Percentiles rank a stretch among this genome's conserved stretches.
phyloP scores from a whole-genome alignment of 352 stramenopile genomes.

The Phytophthora pistaciae region DNA sequence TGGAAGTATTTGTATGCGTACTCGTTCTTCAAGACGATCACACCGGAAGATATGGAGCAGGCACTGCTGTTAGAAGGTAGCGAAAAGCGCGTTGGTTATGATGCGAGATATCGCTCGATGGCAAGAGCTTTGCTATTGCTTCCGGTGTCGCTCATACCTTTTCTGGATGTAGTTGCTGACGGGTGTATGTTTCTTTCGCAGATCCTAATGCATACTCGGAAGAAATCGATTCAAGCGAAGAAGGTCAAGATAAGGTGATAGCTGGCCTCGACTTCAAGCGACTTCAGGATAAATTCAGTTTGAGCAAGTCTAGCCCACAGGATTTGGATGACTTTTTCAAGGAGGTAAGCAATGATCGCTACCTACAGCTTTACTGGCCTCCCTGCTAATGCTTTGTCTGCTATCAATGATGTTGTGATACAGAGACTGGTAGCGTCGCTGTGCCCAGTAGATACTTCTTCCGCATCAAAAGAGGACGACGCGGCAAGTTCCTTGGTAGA shows the following conservation, averaged over 20 bases:
- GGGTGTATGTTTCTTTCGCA: conserved; percentile 5
- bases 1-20: conserved; percentile 75
- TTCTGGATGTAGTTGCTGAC: background rate
- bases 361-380: background rate
- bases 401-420: background rate
- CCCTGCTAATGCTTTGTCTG: background rate
- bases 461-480: conserved; percentile 15
- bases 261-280: conserved; percentile 20
- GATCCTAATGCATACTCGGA: conserved; percentile 34
- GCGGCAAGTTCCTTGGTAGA: background rate
- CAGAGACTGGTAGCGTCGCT: conserved; percentile 50
- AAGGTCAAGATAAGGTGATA: conserved; percentile 12
- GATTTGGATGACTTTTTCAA: conserved; percentile 57
- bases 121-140: background rate
- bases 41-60: conserved; percentile 65
- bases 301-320: conserved; percentile 20
- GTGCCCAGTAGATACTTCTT: conserved; percentile 18
- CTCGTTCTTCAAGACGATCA: conserved; percentile 71
- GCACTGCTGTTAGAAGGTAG: conserved; percentile 72
- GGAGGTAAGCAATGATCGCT: conserved; percentile 35
- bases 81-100: too few relatives aligned
- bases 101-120: too few relatives aligned
- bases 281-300: conserved; percentile 27
- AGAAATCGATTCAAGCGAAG: conserved; percentile 12
- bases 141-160: background rate